phyloP scores from a whole-genome alignment of 1,284 basidiomycete genomes.

The Sporisorium reilianum region DNA sequence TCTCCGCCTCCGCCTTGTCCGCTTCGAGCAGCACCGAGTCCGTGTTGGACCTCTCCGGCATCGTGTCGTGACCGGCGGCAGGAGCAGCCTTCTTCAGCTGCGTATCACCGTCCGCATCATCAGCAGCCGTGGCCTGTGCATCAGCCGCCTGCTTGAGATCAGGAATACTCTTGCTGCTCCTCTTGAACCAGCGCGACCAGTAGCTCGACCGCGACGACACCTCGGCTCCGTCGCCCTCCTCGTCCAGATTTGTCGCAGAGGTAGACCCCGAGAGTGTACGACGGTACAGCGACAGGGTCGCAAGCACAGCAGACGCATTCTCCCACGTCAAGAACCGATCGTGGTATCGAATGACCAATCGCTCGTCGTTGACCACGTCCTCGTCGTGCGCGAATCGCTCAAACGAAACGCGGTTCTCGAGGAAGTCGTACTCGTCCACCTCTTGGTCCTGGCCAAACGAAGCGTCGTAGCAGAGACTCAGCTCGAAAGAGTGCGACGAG shows the following conservation, averaged over 20 bases:
- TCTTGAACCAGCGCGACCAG: constrained; percentile 65
- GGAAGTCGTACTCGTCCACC: constrained; percentile 69
- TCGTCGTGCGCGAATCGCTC: constrained; percentile 72
- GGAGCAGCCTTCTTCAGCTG: constrained; percentile 3
- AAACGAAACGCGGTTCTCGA: constrained; percentile 72
- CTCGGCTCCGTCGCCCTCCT: constrained; percentile 61
- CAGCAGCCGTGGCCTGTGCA: constrained; percentile 6
- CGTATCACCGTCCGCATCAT: background rate
- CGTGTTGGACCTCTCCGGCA: constrained; percentile 47
- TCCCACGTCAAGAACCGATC: constrained; percentile 73
- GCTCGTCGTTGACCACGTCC: constrained; percentile 71
- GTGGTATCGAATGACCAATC: constrained; percentile 72
- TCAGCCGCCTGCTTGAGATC: constrained; percentile 33
- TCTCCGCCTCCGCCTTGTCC: constrained; percentile 16
- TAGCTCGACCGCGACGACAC: constrained; percentile 36
- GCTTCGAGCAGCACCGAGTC: constrained; percentile 47
- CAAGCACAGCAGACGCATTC: constrained; percentile 72
- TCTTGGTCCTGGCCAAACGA: constrained; percentile 52
- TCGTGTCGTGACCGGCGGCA: constrained; percentile 16
- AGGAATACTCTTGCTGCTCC: constrained; percentile 49
- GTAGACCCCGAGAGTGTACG: constrained; percentile 31
- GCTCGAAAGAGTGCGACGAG: constrained; percentile 72
- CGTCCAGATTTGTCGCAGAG: constrained; percentile 20
- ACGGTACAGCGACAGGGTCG: constrained; percentile 70
- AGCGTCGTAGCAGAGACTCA: constrained; percentile 63